Conservation (phyloP, 1,139 yeast genomes). For the Blastobotrys persicus region DNA sequence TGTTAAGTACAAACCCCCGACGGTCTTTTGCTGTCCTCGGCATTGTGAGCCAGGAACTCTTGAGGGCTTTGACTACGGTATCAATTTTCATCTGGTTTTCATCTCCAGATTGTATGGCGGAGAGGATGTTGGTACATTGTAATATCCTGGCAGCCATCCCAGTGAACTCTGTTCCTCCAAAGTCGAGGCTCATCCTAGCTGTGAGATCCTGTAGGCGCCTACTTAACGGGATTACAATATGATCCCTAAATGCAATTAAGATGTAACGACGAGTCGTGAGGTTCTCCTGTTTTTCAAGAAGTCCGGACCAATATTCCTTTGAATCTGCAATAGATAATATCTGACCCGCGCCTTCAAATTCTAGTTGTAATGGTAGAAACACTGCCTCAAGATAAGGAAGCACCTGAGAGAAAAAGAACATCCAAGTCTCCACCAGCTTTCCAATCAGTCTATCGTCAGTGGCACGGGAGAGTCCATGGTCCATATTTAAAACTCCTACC, state of each 20-base stretch:
- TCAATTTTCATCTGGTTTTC: constrained; percentile 54
- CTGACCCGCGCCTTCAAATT: constrained; percentile 44
- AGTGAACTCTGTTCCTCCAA: constrained; percentile 21
- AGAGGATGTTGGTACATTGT: constrained; percentile 57
- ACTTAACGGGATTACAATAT: constrained; percentile 37
- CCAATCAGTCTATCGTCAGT: constrained; percentile 30
- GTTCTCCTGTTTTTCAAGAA: constrained; percentile 29
- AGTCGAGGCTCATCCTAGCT: constrained; percentile 27
- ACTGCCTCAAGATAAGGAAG: constrained; percentile 59
- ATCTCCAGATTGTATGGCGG: constrained; percentile 50
- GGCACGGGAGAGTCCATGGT: constrained; percentile 30
- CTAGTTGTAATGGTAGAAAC: constrained; percentile 57
- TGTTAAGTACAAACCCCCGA: constrained; percentile 30
- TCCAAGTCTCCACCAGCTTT: constrained; percentile 48
- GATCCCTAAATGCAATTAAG: constrained; percentile 39
- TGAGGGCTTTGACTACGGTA: constrained; percentile 36
- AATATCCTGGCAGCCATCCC: constrained; percentile 43
- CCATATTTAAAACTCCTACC: constrained; percentile 46
- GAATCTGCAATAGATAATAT: constrained; percentile 33
- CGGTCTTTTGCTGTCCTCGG: constrained; percentile 35
- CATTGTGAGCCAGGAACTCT: constrained; percentile 32
- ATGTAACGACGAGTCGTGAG: constrained; percentile 37
- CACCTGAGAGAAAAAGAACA: constrained; percentile 50
- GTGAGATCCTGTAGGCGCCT: constrained; percentile 48
- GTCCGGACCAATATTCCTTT: constrained; percentile 41